These are phyloP conservation scores for Colletotrichum abscissum DNA, from an alignment of 2,329 filamentous ascomycete genomes.

Conservation along the genomic window DNA sequence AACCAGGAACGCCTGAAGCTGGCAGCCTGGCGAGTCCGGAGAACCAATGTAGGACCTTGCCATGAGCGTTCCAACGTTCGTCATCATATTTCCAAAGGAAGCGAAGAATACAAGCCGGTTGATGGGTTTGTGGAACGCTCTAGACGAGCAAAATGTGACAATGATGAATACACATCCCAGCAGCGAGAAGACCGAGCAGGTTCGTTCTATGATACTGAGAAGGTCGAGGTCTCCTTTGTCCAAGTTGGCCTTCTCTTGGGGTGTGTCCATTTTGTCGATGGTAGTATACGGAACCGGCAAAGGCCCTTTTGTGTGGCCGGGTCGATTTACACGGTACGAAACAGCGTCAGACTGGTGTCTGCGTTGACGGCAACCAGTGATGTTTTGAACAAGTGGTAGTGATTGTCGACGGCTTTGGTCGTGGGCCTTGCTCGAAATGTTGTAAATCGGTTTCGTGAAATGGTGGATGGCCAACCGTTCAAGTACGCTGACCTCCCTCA, in stretches of 20 bases:
- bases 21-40: slow-evolving; percentile 66
- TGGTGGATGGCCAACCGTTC: not conserved
- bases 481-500: not conserved
- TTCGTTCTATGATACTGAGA: slow-evolving; percentile 73
- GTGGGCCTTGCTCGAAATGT: not conserved
- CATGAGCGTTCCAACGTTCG: slow-evolving; percentile 81
- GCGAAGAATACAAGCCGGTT: slow-evolving; percentile 88
- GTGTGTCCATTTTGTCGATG: slow-evolving; percentile 2
- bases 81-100: slow-evolving; percentile 82
- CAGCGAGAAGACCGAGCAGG: slow-evolving; percentile 77
- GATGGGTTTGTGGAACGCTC: slow-evolving; percentile 84
- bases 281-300: not conserved
- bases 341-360: not conserved
- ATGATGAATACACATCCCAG: slow-evolving; percentile 79
- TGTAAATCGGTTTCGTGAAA: not conserved
- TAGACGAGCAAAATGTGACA: slow-evolving; percentile 74
- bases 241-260: slow-evolving; percentile 9
- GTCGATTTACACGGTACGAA: not conserved
- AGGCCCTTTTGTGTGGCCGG: not conserved
- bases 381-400: not conserved
- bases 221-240: slow-evolving; percentile 56
- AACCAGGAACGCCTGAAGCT: slow-evolving; percentile 82
- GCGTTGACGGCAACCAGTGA: not conserved
- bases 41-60: slow-evolving; percentile 68
- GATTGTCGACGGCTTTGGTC: not conserved